These are phyloP conservation scores for Corylus heterophylla DNA, from an alignment of 306 rosid species.

Conservation along the genomic window DNA sequence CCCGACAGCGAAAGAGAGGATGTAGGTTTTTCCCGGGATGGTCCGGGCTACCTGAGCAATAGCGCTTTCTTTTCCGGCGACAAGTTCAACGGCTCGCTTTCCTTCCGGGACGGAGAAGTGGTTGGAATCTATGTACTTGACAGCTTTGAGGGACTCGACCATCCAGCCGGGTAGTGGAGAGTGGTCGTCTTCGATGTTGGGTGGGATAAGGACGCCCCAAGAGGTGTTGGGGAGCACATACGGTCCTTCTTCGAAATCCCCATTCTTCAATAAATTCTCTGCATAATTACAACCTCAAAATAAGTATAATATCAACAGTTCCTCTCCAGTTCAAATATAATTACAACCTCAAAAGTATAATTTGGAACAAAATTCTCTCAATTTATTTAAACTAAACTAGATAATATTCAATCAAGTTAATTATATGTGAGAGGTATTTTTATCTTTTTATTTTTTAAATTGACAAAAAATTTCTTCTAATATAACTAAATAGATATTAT, in stretches of 20 bases:
- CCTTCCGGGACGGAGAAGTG: conserved; percentile 87
- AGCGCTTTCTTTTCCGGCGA: conserved; percentile 95
- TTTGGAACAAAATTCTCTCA: too few relatives aligned
- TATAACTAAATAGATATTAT: too few relatives aligned
- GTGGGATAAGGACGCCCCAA: conserved; percentile 91
- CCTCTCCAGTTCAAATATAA: too few relatives aligned
- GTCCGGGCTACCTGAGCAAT: conserved; percentile 88
- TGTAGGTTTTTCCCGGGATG: conserved; percentile 63
- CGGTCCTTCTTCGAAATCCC: conserved; percentile 86
- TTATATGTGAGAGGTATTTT: too few relatives aligned
- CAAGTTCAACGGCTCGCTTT: conserved; percentile 73
- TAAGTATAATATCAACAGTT: not conserved
- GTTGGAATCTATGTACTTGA: conserved; percentile 75
- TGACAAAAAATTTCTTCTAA: too few relatives aligned
- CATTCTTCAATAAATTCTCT: conserved; percentile 82
- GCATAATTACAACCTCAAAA: not conserved
- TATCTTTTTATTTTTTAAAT: too few relatives aligned
- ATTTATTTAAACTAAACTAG: too few relatives aligned
- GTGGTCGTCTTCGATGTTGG: conserved; percentile 87
- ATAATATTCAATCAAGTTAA: too few relatives aligned
- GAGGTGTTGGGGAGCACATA: conserved; percentile 78
- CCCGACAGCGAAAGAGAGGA: conserved; percentile 73
- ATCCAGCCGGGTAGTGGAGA: conserved; percentile 97
- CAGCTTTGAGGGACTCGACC: conserved; percentile 98
- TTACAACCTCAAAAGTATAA: too few relatives aligned